phyloP scores from a whole-genome alignment of 176 grass and related monocot species.

The Cymbopogon citratus region DNA sequence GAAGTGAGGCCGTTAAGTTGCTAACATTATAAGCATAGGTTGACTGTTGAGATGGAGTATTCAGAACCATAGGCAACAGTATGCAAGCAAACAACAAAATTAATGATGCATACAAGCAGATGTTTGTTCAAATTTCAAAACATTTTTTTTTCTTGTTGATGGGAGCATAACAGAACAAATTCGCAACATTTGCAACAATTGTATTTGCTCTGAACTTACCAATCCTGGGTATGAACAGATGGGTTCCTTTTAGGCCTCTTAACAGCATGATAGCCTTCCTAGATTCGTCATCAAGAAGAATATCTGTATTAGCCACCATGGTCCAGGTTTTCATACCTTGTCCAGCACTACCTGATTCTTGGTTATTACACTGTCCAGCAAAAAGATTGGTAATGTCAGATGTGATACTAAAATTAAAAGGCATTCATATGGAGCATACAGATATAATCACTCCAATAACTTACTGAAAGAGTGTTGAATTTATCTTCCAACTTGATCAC shows the following conservation, averaged over 20 bases:
- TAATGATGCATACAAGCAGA: too few relatives aligned
- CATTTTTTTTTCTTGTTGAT: not conserved
- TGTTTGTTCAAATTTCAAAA: too few relatives aligned
- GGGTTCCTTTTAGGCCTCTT: constrained; percentile 80
- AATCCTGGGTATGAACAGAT: constrained; percentile 64
- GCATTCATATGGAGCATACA: not conserved
- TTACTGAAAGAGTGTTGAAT: constrained; percentile 32
- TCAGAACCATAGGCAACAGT: not conserved
- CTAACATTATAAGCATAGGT: not conserved
- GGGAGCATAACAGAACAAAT: too few relatives aligned
- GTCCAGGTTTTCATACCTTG: constrained; percentile 67
- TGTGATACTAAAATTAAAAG: not conserved
- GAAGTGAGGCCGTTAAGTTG: not conserved
- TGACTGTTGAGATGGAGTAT: not conserved
- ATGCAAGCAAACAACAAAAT: not conserved
- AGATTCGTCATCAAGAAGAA: constrained; percentile 77
- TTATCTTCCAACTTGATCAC: constrained; percentile 36
- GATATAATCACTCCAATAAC: constrained; percentile 9
- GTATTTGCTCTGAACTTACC: constrained; percentile 38
- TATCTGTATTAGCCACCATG: constrained; percentile 63
- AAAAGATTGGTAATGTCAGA: constrained; percentile 5
- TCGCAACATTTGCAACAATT: not conserved
- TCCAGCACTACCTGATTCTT: constrained; percentile 7
- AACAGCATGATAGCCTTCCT: constrained; percentile 62
- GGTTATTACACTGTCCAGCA: constrained; percentile 26